These are phyloP conservation scores for Aspergillus ochraceus DNA, from an alignment of 2,329 filamentous ascomycete species.

Conservation along the genomic window DNA sequence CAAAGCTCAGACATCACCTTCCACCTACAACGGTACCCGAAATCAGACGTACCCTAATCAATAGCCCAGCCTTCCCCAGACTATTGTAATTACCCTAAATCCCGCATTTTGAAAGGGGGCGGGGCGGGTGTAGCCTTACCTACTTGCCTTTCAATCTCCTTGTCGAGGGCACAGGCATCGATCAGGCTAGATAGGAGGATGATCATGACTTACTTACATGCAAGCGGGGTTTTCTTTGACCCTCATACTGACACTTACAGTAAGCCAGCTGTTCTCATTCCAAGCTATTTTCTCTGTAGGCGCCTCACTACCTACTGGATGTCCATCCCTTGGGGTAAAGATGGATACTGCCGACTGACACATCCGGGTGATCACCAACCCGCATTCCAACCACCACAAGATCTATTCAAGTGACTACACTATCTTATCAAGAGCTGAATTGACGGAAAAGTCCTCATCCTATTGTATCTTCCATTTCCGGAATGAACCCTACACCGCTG, in stretches of 20 bases:
- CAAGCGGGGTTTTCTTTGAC: no score
- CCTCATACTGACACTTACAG: no score
- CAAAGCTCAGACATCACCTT: no score
- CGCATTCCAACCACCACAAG: not conserved
- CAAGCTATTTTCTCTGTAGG: not conserved
- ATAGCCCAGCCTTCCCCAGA: not conserved
- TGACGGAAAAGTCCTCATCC: not conserved
- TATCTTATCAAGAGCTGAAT: not conserved
- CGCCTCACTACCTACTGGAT: not conserved
- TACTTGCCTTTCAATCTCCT: no score
- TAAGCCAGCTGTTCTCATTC: not conserved
- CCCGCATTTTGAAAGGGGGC: not conserved
- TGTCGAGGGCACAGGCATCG: no score
- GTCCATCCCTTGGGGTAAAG: not conserved
- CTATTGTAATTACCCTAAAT: not conserved
- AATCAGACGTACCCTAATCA: not conserved
- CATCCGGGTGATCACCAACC: not conserved
- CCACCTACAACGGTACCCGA: not conserved
- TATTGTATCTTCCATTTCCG: not conserved
- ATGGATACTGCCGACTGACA: not conserved
- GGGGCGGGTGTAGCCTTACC: not conserved
- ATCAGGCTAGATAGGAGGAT: no score
- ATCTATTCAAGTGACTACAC: not conserved
- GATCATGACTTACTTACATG: no score
- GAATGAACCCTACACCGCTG: not conserved